A percentile compares a stretch with the other conserved stretches of the same genome.
phyloP scores from a whole-genome alignment of 805 yeast species.

The Hanseniaspora hatyaiensis region DNA sequence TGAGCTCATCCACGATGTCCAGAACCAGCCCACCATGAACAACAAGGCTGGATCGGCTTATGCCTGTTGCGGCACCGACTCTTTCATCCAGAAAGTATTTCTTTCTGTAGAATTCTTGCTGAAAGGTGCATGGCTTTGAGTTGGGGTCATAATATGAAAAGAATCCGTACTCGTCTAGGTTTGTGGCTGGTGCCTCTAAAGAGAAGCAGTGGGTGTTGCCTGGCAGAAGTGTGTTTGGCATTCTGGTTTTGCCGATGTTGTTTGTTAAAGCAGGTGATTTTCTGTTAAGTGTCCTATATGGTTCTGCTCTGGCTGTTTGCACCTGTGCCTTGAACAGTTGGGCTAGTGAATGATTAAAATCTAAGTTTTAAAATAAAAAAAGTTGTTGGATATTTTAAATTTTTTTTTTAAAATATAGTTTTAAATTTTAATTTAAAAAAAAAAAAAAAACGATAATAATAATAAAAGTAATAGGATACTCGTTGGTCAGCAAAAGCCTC shows the following conservation, averaged over 20 bases:
- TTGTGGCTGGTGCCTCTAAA: constrained; percentile 41
- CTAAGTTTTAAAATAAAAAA: neutral
- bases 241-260: neutral
- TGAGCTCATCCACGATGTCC: constrained; percentile 32
- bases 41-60: constrained; percentile 48
- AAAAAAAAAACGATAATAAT: neutral
- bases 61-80: constrained; percentile 54
- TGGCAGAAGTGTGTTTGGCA: constrained; percentile 54
- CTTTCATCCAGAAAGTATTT: constrained; percentile 46
- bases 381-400: no score
- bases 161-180: constrained; percentile 18
- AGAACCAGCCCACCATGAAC: constrained; percentile 54
- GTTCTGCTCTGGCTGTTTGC: no score
- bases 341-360: no score
- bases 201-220: constrained; percentile 51
- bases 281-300: no score
- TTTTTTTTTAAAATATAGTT: neutral
- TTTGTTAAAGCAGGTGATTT: neutral
- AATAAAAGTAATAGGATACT: no score
- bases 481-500: no score
- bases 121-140: constrained; percentile 10
- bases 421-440: neutral
- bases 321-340: no score
- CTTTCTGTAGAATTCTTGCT: constrained; percentile 27
- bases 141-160: constrained; percentile 14